phyloP scores from a whole-genome alignment of 2,329 filamentous ascomycete species.

The Phaeosphaeriaceae sp. region DNA sequence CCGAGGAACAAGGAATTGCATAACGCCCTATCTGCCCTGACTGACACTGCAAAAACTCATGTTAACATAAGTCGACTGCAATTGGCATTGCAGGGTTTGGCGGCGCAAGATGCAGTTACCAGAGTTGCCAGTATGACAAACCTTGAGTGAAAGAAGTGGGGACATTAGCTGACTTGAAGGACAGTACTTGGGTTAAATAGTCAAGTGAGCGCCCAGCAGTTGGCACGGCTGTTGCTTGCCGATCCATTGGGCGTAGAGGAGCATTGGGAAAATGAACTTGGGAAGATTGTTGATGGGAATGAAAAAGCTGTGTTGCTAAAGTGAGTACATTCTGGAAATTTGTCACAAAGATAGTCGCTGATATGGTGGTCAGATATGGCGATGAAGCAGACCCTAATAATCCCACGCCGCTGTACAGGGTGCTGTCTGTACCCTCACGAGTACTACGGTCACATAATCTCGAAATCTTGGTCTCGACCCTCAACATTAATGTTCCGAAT shows the following conservation, averaged over 20 bases:
- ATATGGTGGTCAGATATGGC: slow-evolving; percentile 58
- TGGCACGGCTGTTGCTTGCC: slow-evolving; percentile 67
- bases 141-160: no score
- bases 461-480: slow-evolving; percentile 66
- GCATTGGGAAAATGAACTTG: slow-evolving; percentile 53
- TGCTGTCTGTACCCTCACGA: slow-evolving; percentile 69
- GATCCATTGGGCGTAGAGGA: slow-evolving; percentile 53
- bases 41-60: slow-evolving; percentile 65
- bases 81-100: slow-evolving; percentile 71
- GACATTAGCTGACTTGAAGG: slow-evolving; percentile 23
- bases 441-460: slow-evolving; percentile 66
- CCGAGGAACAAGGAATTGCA: slow-evolving; percentile 63
- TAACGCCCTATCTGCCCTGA: slow-evolving; percentile 64
- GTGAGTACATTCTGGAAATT: slow-evolving; percentile 25
- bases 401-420: slow-evolving; percentile 61
- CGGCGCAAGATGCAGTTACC: slow-evolving; percentile 60
- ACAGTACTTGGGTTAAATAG: slow-evolving; percentile 59
- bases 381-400: slow-evolving; percentile 55
- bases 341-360: slow-evolving; percentile 10
- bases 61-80: slow-evolving; percentile 74
- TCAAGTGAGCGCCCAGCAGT: slow-evolving; percentile 62
- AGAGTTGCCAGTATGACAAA: slow-evolving; percentile 60
- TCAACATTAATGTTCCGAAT: slow-evolving; percentile 54
- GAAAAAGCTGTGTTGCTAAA: slow-evolving; percentile 51
- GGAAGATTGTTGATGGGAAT: slow-evolving; percentile 35